A percentile compares a stretch with the other conserved stretches of the same genome.
Conservation (phyloP, 192 early-diverging fungal genomes). For the Coemansia sp. region DNA sequence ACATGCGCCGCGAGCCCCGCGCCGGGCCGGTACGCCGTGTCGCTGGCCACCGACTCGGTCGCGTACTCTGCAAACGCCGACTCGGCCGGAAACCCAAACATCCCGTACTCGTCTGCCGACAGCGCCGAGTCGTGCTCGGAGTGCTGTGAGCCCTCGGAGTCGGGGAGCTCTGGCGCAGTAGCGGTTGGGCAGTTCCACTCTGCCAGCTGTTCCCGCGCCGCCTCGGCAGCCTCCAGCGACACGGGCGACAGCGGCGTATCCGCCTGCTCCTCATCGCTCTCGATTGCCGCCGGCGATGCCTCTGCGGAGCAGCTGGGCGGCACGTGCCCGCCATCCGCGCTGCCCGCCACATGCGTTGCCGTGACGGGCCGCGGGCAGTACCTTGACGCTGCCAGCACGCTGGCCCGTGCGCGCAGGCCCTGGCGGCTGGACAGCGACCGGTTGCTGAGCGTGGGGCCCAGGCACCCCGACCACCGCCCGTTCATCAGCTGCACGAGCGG, state of each 20-base stretch:
- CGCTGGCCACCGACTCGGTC: constrained; percentile 13
- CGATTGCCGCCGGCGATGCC: constrained; percentile 1
- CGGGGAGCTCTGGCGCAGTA: constrained; percentile 3
- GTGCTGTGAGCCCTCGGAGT: not conserved
- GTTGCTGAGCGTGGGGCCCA: constrained; percentile 31
- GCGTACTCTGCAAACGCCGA: constrained; percentile 15
- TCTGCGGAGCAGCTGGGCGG: constrained; percentile 7
- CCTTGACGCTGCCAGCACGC: constrained; percentile 10
- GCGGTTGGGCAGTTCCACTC: constrained; percentile 9
- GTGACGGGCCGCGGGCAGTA: constrained; percentile 8
- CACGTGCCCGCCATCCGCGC: not conserved
- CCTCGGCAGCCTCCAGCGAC: constrained; percentile 6
- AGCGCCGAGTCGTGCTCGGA: not conserved
- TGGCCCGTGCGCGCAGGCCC: constrained; percentile 16
- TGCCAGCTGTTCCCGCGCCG: not conserved
- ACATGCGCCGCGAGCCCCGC: constrained; percentile 6
- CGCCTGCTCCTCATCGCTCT: constrained; percentile 1
- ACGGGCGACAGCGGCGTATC: constrained; percentile 9
- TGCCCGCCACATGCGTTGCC: constrained; percentile 2
- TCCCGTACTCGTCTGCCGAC: not conserved
- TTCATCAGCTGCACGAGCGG: constrained; percentile 28
- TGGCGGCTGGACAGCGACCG: constrained; percentile 31
- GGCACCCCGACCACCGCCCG: constrained; percentile 24
- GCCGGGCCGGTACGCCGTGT: not conserved
- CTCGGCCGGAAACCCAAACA: constrained; percentile 11